Evolutionary conservation across 306 rosid species (phyloP).

Genomic region (apple (Malus domestica)): DNA sequence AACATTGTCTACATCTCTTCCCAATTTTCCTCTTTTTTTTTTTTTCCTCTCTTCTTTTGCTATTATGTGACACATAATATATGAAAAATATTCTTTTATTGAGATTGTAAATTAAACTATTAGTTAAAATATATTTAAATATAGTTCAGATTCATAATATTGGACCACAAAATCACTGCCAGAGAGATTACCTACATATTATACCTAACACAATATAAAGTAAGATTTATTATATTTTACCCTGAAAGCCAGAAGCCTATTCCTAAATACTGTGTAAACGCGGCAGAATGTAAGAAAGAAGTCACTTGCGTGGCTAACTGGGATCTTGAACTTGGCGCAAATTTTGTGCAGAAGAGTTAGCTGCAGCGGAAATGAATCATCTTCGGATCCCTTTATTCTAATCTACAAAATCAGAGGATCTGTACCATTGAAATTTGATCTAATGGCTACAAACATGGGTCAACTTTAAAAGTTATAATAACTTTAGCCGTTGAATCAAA

Average conservation of each 20-base stretch:
- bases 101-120: background rate
- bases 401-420: too few species aligned
- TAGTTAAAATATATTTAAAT: background rate
- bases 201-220: too few species aligned
- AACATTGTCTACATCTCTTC: background rate
- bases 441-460: fast-evolving
- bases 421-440: fast-evolving
- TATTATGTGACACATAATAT: background rate
- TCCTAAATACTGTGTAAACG: background rate
- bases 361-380: background rate
- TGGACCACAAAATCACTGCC: background rate
- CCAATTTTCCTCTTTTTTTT: background rate
- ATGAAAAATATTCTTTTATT: background rate
- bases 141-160: background rate
- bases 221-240: background rate
- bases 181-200: too few species aligned
- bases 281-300: background rate
- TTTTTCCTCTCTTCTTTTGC: background rate
- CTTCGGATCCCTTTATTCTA: fast-evolving
- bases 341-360: background rate
- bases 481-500: fast-evolving
- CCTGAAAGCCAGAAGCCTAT: background rate
- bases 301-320: background rate
- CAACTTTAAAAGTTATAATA: too few species aligned
- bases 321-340: background rate